phyloP scores from a whole-genome alignment of 495 filamentous ascomycete genomes.

The Elasticomyces elasticus region DNA sequence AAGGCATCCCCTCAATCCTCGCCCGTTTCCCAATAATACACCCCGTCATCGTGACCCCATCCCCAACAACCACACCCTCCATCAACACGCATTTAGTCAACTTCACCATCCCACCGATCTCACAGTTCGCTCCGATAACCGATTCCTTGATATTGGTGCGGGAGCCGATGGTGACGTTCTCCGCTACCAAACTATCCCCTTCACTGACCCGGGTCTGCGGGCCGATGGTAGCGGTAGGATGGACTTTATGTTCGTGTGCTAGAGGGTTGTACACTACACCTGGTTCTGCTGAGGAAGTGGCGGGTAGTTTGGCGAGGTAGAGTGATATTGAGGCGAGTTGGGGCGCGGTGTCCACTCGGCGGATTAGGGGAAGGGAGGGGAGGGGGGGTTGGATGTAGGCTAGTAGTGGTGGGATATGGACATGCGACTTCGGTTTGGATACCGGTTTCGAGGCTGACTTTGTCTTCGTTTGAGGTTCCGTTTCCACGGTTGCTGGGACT shows the following conservation, averaged over 20 bases:
- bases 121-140: slow-evolving; percentile 76
- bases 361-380: slow-evolving; percentile 43
- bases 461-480: too few relatives aligned
- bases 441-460: too few relatives aligned
- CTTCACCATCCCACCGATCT: slow-evolving; percentile 70
- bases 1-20: slow-evolving; percentile 59
- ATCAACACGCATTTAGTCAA: slow-evolving; percentile 76
- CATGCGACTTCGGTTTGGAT: neutral
- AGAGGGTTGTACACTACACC: slow-evolving; percentile 55
- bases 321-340: slow-evolving; percentile 72
- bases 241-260: slow-evolving; percentile 66
- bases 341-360: slow-evolving; percentile 77
- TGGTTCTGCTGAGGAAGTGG: slow-evolving; percentile 27
- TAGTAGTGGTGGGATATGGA: slow-evolving; percentile 55
- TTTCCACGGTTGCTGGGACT: too few relatives aligned
- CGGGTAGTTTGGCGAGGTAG: slow-evolving; percentile 49
- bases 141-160: slow-evolving; percentile 78
- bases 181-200: slow-evolving; percentile 68
- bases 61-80: slow-evolving; percentile 76
- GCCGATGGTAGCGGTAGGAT: slow-evolving; percentile 66
- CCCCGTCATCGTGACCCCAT: slow-evolving; percentile 64
- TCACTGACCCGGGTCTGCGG: slow-evolving; percentile 62
- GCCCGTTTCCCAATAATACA: slow-evolving; percentile 70
- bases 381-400: slow-evolving; percentile 60
- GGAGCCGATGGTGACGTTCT: slow-evolving; percentile 76